Percentiles rank a stretch among this genome's conserved stretches.
These are phyloP conservation scores for Leccinum rimulosum DNA, from an alignment of 768 basidiomycete genomes.

Conservation along the genomic window DNA sequence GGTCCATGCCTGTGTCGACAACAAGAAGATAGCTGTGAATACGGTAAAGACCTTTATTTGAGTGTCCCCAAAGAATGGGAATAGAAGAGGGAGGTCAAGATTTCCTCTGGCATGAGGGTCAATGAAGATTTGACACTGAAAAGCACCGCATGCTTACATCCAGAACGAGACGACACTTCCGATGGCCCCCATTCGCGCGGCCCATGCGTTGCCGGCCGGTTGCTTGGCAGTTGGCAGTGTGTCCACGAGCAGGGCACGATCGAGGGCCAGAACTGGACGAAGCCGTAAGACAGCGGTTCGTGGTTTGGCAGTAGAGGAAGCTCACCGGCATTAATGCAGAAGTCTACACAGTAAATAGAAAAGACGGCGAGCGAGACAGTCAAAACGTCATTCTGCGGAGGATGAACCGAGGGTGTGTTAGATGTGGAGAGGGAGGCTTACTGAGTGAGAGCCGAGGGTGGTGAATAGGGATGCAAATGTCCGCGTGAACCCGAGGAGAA, in stretches of 20 bases:
- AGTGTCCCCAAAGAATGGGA: conserved; percentile 75
- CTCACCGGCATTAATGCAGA: conserved; percentile 55
- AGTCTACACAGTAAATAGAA: conserved; percentile 68
- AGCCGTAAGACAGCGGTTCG: conserved; percentile 21
- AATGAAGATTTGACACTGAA: not conserved
- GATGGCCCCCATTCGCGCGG: conserved; percentile 85
- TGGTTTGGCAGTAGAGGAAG: not conserved
- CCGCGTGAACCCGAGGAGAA: conserved; percentile 81
- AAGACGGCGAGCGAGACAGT: conserved; percentile 78
- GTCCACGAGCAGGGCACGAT: conserved; percentile 89
- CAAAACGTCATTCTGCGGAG: conserved; percentile 53
- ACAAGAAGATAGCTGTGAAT: conserved; percentile 64
- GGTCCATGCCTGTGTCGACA: conserved; percentile 63
- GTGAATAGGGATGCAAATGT: conserved; percentile 56
- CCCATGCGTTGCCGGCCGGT: conserved; percentile 91
- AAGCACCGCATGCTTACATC: conserved; percentile 50
- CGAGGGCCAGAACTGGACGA: conserved; percentile 73
- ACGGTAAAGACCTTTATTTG: conserved; percentile 82
- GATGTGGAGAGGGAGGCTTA: conserved; percentile 18
- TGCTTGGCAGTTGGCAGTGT: conserved; percentile 72
- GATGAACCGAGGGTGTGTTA: not conserved
- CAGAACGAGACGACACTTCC: conserved; percentile 89
- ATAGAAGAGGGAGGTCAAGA: conserved; percentile 62
- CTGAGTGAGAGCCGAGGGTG: conserved; percentile 30
- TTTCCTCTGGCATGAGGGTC: conserved; percentile 55